phyloP scores from a whole-genome alignment of 371 early-diverging fungal species.

The Syncephalastrum monosporum region DNA sequence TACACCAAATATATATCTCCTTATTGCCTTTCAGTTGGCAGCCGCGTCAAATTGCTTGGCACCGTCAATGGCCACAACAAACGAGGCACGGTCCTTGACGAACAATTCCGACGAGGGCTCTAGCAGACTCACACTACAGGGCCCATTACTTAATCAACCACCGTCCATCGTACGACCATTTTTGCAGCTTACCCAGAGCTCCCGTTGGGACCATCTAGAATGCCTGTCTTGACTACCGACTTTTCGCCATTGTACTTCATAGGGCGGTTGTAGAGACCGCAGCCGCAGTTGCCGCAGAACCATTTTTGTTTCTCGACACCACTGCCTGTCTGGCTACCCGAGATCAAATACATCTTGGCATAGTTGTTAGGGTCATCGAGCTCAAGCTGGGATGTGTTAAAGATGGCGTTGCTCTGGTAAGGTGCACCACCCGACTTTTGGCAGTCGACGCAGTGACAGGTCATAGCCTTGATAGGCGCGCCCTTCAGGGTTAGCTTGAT shows the following conservation, averaged over 20 bases:
- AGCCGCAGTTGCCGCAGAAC: slow-evolving; percentile 27
- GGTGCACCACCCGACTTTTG: slow-evolving; percentile 29
- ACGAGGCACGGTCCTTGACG: slow-evolving; percentile 27
- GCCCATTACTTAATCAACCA: background rate
- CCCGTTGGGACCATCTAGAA: slow-evolving; percentile 16
- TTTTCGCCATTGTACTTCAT: slow-evolving; percentile 26
- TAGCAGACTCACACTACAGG: slow-evolving; percentile 10
- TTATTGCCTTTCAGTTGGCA: background rate
- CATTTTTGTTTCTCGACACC: slow-evolving; percentile 30
- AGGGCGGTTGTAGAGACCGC: slow-evolving; percentile 22
- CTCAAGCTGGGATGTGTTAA: slow-evolving; percentile 11
- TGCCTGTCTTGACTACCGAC: slow-evolving; percentile 24
- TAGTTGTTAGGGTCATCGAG: slow-evolving; percentile 15
- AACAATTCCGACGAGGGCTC: slow-evolving; percentile 16
- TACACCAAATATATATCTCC: too few species aligned
- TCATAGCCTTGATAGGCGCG: slow-evolving; percentile 14
- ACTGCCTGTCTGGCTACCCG: slow-evolving; percentile 14
- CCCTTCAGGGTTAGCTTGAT: slow-evolving; percentile 18
- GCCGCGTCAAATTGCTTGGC: slow-evolving; percentile 19
- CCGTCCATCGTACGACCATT: background rate
- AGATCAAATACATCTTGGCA: slow-evolving; percentile 20
- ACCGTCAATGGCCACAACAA: slow-evolving; percentile 21
- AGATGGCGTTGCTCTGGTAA: slow-evolving; percentile 23
- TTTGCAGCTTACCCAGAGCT: slow-evolving; percentile 12
- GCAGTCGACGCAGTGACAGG: slow-evolving; percentile 26